These are phyloP conservation scores for Aspergillus candidus DNA, from an alignment of 2,329 filamentous ascomycete species.

Conservation along the genomic window DNA sequence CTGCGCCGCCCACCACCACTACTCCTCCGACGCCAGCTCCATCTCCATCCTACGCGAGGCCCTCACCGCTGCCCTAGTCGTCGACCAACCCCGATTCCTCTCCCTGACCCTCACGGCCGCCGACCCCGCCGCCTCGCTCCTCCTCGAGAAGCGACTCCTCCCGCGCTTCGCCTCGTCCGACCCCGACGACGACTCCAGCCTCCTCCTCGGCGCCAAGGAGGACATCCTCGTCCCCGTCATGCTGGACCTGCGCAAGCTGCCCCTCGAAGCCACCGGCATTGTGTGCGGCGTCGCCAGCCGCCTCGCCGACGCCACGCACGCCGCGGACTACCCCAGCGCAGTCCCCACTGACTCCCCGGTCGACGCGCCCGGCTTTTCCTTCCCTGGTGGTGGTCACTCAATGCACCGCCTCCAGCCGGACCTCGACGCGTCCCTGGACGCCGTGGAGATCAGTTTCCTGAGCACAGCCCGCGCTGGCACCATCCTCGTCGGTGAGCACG, in stretches of 20 bases:
- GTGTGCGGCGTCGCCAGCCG: constrained; percentile 87
- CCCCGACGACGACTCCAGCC: constrained; percentile 48
- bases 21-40: constrained; percentile 32
- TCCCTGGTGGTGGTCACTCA: constrained; percentile 2
- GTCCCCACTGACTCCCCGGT: constrained; percentile 11
- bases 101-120: constrained; percentile 42
- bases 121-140: constrained; percentile 41
- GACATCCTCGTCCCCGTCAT: constrained; percentile 78
- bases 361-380: too few relatives aligned
- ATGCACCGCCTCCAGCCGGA: constrained; percentile 29
- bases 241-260: constrained; percentile 72
- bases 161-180: constrained; percentile 55
- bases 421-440: constrained; percentile 27
- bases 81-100: constrained; percentile 43
- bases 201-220: constrained; percentile 66
- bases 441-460: constrained; percentile 79
- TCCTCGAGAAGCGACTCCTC: constrained; percentile 47
- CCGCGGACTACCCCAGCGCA: constrained; percentile 27
- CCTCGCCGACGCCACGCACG: constrained; percentile 65
- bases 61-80: constrained; percentile 31
- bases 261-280: constrained; percentile 85
- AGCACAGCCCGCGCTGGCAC: constrained; percentile 84
- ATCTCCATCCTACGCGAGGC: constrained; percentile 35
- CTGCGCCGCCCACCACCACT: constrained; percentile 62
- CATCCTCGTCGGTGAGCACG: constrained; percentile 73